Conservation (phyloP, 2,329 filamentous ascomycete species). For the Penicillium paneum region DNA sequence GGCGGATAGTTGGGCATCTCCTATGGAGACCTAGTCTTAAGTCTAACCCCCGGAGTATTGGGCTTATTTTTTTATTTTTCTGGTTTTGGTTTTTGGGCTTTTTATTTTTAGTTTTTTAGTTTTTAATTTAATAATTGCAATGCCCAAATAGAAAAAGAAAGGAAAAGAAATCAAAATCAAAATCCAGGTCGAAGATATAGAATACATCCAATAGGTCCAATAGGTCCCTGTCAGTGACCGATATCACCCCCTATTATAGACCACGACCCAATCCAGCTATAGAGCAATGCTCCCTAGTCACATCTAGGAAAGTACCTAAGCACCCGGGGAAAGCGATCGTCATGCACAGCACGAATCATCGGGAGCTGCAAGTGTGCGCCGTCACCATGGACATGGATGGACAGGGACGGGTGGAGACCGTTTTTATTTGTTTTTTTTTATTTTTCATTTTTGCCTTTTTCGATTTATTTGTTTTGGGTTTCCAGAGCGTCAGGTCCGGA, state of each 20-base stretch:
- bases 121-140: not conserved
- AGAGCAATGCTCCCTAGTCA: not conserved
- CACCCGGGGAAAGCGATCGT: constrained; percentile 17
- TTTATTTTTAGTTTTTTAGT: not conserved
- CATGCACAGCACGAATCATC: constrained; percentile 20
- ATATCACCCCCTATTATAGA: constrained; percentile 2
- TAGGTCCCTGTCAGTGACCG: not conserved
- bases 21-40: constrained; percentile 8
- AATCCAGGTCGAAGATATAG: not conserved
- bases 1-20: constrained; percentile 24
- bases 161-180: not conserved
- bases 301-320: not conserved
- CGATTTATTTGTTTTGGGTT: not conserved
- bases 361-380: constrained; percentile 25
- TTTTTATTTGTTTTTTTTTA: not conserved
- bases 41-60: constrained; percentile 9
- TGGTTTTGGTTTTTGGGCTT: not conserved
- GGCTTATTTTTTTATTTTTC: constrained; percentile 2
- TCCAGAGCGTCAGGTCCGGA: not conserved
- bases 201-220: not conserved
- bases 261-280: not conserved
- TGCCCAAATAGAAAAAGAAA: not conserved
- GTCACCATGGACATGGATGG: constrained; percentile 29
- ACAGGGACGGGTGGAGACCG: constrained; percentile 24
- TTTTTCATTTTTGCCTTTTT: not conserved